Evolutionary conservation across 1,284 basidiomycete species (phyloP), one percentile per base, ranked within the genome.

Genomic region (Butyriboletus appendiculatus): DNA sequence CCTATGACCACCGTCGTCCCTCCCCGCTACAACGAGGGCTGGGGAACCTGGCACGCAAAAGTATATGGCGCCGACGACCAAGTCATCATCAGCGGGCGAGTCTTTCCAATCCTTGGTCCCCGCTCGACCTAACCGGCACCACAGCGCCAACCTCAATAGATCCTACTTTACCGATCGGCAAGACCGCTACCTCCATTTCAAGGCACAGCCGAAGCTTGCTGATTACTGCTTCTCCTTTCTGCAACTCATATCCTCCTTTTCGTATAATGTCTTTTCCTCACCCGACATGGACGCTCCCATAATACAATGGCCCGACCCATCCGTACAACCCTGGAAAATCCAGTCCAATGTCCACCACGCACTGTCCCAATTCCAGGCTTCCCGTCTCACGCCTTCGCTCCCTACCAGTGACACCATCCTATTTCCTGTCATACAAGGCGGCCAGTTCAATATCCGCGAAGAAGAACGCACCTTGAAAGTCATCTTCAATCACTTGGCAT

Each of bases 41-140:
- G 94, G 90, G 96, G 97, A 0, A 91, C 96, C 4, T 98, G 96
- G 92, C 97, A 99, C 70, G 90, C 95, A 22, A 99, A 99, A 74
- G 84, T 96, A 55, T 99, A 99, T 66, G 93, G 93, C 16, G 88
- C 84, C 1, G 97, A 99, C 67, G 87, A 98, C 67, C 86, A 94
- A 53, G 81, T 99, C 37, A 84, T 99, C 68, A 87, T 99, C 59
- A 94, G 86, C 64, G 97, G 96, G 95, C 96, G 67, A 74, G 90
- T 76, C 22, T 22, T 40, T 48, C 48, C 45, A 38, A 46, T 45
- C 15, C 20, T 4, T 43, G 16, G 4, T 10, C 10, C 26, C 26
- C 28, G 4, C 4, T 55, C 45, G 7, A 33, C 32, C 52, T 59
- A 30, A 55, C 18, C 40, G 40, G 7, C 42, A 5, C 38, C 44